Evolutionary conservation across 495 filamentous ascomycete genomes (phyloP).

Genomic region (Aspergillus baeticus): DNA sequence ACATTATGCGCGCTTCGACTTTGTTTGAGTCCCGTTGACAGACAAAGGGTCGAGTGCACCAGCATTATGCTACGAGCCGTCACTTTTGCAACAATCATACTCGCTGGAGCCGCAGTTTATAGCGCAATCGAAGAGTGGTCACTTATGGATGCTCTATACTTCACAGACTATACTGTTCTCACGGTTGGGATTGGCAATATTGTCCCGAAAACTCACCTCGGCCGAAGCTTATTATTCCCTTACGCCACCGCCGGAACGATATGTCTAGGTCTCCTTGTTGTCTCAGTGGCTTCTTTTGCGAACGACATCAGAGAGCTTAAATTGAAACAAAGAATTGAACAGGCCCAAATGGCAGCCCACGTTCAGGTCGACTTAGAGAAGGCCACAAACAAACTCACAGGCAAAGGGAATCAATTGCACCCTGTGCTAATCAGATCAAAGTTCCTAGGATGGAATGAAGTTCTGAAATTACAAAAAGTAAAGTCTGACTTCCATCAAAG

Average conservation of each 20-base stretch:
- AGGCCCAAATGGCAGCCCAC: too few species aligned
- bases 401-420: too few species aligned
- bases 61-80: neutral
- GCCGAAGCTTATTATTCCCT: slow-evolving; percentile 70
- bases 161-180: slow-evolving; percentile 79
- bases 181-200: slow-evolving; percentile 81
- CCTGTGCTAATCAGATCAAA: too few species aligned
- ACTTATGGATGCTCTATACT: slow-evolving; percentile 72
- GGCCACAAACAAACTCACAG: too few species aligned
- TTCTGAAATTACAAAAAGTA: slow-evolving; percentile 15
- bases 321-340: slow-evolving; percentile 61
- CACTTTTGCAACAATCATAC: neutral
- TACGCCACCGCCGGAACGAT: slow-evolving; percentile 80
- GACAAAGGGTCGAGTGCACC: too few species aligned
- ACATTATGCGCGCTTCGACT: too few species aligned
- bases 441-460: slow-evolving; percentile 58
- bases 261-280: slow-evolving; percentile 80
- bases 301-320: slow-evolving; percentile 63
- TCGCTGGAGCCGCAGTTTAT: neutral
- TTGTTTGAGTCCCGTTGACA: too few species aligned
- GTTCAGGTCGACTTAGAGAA: too few species aligned
- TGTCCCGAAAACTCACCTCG: slow-evolving; percentile 58
- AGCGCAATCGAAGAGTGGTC: too few species aligned
- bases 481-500: neutral
- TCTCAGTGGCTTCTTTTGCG: slow-evolving; percentile 54